Evolutionary conservation across 2,329 filamentous ascomycete species (phyloP).

Genomic region (Aspergillus sp.): DNA sequence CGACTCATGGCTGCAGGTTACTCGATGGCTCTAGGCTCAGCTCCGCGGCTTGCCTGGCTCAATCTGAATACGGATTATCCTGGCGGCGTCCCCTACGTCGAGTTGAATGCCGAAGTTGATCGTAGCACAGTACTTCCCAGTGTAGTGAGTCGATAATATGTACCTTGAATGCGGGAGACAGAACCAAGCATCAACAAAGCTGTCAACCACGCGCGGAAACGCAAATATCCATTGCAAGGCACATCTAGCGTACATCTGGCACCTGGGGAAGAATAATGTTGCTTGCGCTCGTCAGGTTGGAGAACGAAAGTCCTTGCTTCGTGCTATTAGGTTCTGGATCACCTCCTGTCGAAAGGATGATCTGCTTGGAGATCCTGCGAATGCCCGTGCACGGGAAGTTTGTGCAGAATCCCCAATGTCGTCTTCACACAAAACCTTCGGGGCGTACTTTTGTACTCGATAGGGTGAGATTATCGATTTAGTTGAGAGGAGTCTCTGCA

Average conservation of each 20-base stretch:
- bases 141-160: background rate
- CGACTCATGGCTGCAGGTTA: constrained; percentile 14
- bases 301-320: constrained; percentile 32
- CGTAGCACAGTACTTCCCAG: background rate
- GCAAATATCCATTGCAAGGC: constrained; percentile 23
- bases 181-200: background rate
- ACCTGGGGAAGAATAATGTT: background rate
- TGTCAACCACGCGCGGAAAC: background rate
- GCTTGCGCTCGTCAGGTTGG: background rate
- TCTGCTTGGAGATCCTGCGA: constrained; percentile 16
- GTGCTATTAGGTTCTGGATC: constrained; percentile 24
- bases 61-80: background rate
- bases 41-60: constrained; percentile 1
- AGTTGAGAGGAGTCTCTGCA: background rate
- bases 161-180: background rate
- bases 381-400: constrained; percentile 22
- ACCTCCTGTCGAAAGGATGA: constrained; percentile 20
- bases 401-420: constrained; percentile 17
- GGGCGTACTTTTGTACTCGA: constrained; percentile 18
- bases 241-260: constrained; percentile 19
- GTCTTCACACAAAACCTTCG: constrained; percentile 4
- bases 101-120: background rate
- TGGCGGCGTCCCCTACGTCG: background rate
- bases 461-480: background rate
- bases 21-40: constrained; percentile 11